A percentile compares a stretch with the other conserved stretches of the same genome.
phyloP scores from a whole-genome alignment of 78 protist genomes.

The Tieghemostelium lacteum region DNA sequence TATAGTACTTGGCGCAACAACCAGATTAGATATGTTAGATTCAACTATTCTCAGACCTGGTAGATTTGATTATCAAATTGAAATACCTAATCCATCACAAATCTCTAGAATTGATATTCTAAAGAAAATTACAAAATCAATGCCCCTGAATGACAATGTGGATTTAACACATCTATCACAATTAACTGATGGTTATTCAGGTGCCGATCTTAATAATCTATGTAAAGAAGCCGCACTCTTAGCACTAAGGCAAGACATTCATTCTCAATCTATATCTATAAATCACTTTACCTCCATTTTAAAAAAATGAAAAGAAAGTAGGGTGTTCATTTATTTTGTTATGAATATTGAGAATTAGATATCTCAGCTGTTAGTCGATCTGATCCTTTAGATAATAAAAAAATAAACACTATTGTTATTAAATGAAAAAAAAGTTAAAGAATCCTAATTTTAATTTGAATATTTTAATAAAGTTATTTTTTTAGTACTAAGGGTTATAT shows the following conservation, averaged over 20 bases:
- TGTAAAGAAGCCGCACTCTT: slow-evolving; percentile 88
- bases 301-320: too few species aligned
- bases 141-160: slow-evolving; percentile 8
- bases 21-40: slow-evolving; percentile 58
- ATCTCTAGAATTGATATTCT: slow-evolving; percentile 29
- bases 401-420: too few species aligned
- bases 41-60: slow-evolving; percentile 63
- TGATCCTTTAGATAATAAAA: too few species aligned
- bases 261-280: not conserved
- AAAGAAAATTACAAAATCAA: slow-evolving; percentile 18
- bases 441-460: too few species aligned
- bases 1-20: slow-evolving; percentile 56
- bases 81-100: slow-evolving; percentile 26
- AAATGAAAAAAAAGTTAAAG: too few species aligned
- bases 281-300: slow-evolving; percentile 2
- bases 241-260: slow-evolving; percentile 66
- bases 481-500: too few species aligned
- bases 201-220: slow-evolving; percentile 87
- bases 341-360: too few species aligned
- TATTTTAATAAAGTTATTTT: too few species aligned
- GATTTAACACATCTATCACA: not conserved
- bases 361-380: too few species aligned
- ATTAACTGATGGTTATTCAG: slow-evolving; percentile 50
- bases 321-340: too few species aligned
- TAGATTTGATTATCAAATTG: slow-evolving; percentile 62